Conservation (phyloP, 2,329 filamentous ascomycete genomes). For the Monosporascus sp. region DNA sequence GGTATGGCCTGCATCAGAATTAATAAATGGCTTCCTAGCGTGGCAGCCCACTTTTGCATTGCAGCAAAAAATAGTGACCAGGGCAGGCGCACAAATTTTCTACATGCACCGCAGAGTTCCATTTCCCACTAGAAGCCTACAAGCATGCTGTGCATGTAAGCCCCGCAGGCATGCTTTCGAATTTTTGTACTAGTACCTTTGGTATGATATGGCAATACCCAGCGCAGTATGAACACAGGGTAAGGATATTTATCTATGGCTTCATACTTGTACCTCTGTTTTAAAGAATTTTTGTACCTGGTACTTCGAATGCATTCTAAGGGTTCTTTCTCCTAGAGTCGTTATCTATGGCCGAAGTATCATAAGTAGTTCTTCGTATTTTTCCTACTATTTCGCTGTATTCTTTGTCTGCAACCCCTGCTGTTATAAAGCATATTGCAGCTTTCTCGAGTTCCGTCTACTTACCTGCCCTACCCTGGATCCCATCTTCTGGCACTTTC, state of each 20-base stretch:
- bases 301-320: too few species aligned
- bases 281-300: too few species aligned
- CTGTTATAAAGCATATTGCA: too few species aligned
- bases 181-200: neutral
- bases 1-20: neutral
- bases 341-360: too few species aligned
- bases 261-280: too few species aligned
- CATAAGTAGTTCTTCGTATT: too few species aligned
- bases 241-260: too few species aligned
- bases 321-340: too few species aligned
- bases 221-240: too few species aligned
- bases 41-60: neutral
- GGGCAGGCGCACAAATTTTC: neutral
- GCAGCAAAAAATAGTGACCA: neutral
- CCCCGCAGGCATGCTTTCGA: neutral
- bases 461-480: neutral
- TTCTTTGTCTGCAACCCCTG: too few species aligned
- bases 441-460: neutral
- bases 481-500: neutral
- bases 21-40: neutral
- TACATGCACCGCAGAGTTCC: neutral
- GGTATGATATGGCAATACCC: too few species aligned
- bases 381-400: too few species aligned
- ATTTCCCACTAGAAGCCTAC: neutral
- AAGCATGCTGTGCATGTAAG: neutral